These are phyloP conservation scores for Scedosporium minutisporum DNA, from an alignment of 2,329 filamentous ascomycete species.

Conservation along the genomic window DNA sequence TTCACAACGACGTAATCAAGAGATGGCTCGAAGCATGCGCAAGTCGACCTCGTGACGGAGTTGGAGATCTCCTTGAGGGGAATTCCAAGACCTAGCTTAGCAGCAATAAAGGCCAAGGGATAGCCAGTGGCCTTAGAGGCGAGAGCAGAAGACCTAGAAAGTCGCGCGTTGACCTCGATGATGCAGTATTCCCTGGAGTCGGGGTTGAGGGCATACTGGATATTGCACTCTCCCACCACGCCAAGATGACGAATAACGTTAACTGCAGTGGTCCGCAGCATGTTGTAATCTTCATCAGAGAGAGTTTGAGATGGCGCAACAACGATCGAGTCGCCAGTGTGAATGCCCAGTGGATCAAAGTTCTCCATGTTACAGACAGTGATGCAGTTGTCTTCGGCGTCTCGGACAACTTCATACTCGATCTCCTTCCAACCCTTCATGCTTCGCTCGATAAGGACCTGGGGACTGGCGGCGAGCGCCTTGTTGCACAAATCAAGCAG, in stretches of 20 bases:
- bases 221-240: conserved; percentile 97
- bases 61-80: conserved; percentile 95
- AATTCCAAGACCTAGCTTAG: conserved; percentile 90
- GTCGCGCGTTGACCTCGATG: conserved; percentile 94
- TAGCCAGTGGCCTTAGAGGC: conserved; percentile 97
- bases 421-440: conserved; percentile 99
- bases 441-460: conserved; percentile 91
- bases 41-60: conserved; percentile 89
- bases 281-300: conserved; percentile 97
- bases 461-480: conserved; percentile 88
- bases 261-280: conserved; percentile 92
- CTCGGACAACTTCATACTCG: conserved; percentile 95
- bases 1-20: conserved; percentile 98
- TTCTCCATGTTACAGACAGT: conserved; percentile 99
- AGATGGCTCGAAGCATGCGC: conserved; percentile 96
- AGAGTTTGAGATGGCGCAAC: conserved; percentile 95
- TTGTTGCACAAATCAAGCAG: conserved; percentile 84
- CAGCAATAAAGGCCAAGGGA: conserved; percentile 89
- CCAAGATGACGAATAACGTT: conserved; percentile 96
- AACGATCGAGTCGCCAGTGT: conserved; percentile 96
- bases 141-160: conserved; percentile 89
- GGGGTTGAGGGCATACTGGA: conserved; percentile 94
- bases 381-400: conserved; percentile 94
- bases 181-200: conserved; percentile 96
- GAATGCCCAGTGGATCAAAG: conserved; percentile 95